These are phyloP conservation scores for Agapanthus africanus DNA, from an alignment of 106 monocot genomes.

Conservation along the genomic window DNA sequence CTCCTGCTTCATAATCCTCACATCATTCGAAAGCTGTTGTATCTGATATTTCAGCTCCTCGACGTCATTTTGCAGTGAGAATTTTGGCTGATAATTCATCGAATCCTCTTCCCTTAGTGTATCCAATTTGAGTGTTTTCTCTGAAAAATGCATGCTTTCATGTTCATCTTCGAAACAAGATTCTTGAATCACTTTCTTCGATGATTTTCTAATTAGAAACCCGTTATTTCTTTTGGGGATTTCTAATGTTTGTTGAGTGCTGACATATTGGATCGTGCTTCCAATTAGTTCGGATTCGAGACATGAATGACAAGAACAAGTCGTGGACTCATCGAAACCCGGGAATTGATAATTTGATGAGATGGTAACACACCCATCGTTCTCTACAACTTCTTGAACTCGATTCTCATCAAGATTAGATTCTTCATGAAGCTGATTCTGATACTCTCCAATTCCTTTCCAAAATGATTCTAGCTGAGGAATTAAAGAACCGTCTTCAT, in stretches of 20 bases:
- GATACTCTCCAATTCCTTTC: constrained; percentile 6
- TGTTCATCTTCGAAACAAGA: no score
- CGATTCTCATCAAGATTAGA: constrained; percentile 7
- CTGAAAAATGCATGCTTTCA: no score
- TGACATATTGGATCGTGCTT: no score
- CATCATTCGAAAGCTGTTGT: constrained; percentile 28
- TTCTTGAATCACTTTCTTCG: no score
- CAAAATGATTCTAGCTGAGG: constrained; percentile 7
- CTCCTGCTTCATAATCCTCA: constrained; percentile 18
- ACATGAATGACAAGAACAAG: constrained; percentile 13
- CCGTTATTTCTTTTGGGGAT: constrained; percentile 5
- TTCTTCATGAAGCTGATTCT: no score
- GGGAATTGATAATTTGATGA: no score
- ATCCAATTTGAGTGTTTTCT: no score
- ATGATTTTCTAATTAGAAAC: no score
- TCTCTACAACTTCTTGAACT: not conserved
- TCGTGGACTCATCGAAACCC: no score
- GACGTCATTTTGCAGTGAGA: constrained; percentile 7
- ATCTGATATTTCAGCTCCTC: constrained; percentile 22
- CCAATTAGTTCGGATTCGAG: not conserved
- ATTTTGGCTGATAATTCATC: not conserved
- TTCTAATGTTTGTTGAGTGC: constrained; percentile 22
- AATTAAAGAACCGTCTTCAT: constrained; percentile 13
- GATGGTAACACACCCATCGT: no score
- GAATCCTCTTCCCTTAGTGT: no score